Percentiles rank a stretch among this genome's conserved stretches.
Conservation (phyloP, 768 basidiomycete species). For the Trametes sanguinea region DNA sequence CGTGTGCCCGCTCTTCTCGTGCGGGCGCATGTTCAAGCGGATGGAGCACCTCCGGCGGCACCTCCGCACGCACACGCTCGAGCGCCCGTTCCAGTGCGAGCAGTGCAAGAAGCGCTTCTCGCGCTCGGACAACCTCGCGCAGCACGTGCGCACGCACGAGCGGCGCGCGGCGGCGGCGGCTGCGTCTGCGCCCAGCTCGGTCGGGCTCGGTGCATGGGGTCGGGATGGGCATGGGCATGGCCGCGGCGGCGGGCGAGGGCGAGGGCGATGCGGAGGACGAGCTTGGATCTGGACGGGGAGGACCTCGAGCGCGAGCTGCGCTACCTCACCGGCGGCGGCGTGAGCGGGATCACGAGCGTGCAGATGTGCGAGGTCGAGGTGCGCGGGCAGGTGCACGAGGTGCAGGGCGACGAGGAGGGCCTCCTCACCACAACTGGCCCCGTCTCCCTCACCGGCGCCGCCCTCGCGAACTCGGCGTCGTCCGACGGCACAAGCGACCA, state of each 20-base stretch:
- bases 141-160: slow-evolving; percentile 83
- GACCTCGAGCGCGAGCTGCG: slow-evolving; percentile 22
- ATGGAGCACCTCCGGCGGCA: slow-evolving; percentile 91
- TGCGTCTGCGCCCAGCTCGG: slow-evolving; percentile 8
- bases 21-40: slow-evolving; percentile 85
- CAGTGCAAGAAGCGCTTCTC: slow-evolving; percentile 83
- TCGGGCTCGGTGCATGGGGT: background rate
- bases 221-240: slow-evolving; percentile 4
- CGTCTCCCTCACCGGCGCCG: slow-evolving; percentile 16
- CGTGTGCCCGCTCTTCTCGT: slow-evolving; percentile 82
- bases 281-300: slow-evolving; percentile 39
- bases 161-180: slow-evolving; percentile 41
- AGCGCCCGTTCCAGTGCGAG: slow-evolving; percentile 77
- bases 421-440: slow-evolving; percentile 40
- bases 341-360: slow-evolving; percentile 42
- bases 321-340: slow-evolving; percentile 16
- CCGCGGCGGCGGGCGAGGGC: slow-evolving; percentile 25
- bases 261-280: slow-evolving; percentile 33
- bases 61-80: slow-evolving; percentile 86
- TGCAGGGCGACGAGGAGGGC: slow-evolving; percentile 60
- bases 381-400: slow-evolving; percentile 53
- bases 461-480: slow-evolving; percentile 24
- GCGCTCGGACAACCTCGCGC: slow-evolving; percentile 84
- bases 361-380: slow-evolving; percentile 65
- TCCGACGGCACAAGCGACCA: slow-evolving; percentile 24